These are phyloP conservation scores for Parastagonospora nodorum DNA, from an alignment of 2,329 filamentous ascomycete genomes.

Conservation along the genomic window DNA sequence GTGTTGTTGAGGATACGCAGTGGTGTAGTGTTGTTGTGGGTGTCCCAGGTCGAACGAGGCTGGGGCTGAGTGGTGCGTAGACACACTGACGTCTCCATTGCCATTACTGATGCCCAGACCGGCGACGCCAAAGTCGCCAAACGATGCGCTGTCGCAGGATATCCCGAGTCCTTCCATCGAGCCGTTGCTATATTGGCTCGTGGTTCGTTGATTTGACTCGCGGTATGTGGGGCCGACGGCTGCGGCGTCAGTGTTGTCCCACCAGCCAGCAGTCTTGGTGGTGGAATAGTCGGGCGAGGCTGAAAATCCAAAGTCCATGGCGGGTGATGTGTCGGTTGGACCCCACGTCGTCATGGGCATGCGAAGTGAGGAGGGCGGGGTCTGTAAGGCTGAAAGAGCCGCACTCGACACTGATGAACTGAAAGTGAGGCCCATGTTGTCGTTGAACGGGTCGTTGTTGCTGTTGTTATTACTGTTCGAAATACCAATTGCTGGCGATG, in stretches of 20 bases:
- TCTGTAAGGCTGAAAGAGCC: constrained; percentile 46
- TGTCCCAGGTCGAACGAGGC: constrained; percentile 24
- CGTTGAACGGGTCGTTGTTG: constrained; percentile 25
- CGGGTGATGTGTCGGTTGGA: constrained; percentile 26
- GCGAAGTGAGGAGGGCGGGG: constrained; percentile 40
- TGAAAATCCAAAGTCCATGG: constrained; percentile 39
- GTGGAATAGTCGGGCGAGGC: constrained; percentile 35
- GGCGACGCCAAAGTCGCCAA: constrained; percentile 18
- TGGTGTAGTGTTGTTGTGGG: constrained; percentile 2
- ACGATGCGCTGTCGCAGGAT: constrained; percentile 32
- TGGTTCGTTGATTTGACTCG: constrained; percentile 20
- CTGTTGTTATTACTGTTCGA: constrained; percentile 17
- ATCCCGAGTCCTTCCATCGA: constrained; percentile 38
- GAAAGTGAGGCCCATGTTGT: constrained; percentile 23
- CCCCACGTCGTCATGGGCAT: constrained; percentile 40
- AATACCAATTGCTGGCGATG: constrained; percentile 35
- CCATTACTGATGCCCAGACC: constrained; percentile 11
- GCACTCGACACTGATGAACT: constrained; percentile 22
- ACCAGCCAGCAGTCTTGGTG: constrained; percentile 36
- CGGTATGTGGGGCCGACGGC: constrained; percentile 19
- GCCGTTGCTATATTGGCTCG: constrained; percentile 16
- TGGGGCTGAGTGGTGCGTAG: constrained; percentile 2
- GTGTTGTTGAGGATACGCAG: constrained; percentile 7
- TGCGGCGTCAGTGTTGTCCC: constrained; percentile 21
- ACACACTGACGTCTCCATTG: not conserved